Conservation (phyloP, 768 basidiomycete genomes). For the Pleurotus eryngii region DNA sequence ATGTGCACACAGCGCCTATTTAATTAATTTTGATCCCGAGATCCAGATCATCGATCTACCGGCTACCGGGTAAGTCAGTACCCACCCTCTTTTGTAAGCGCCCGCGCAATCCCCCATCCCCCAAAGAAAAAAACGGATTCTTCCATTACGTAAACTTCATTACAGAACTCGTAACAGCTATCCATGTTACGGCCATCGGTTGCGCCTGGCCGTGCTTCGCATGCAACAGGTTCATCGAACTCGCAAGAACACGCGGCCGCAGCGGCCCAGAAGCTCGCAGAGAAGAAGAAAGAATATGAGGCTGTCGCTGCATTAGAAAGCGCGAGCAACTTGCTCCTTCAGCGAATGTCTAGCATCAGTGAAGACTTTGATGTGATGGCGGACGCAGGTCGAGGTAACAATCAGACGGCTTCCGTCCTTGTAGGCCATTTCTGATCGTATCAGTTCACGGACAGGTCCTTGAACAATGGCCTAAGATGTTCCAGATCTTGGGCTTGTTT, state of each 20-base stretch:
- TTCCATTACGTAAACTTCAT: too few relatives aligned
- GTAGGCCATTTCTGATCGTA: conserved; percentile 1
- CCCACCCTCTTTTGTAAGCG: too few relatives aligned
- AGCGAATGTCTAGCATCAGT: conserved; percentile 64
- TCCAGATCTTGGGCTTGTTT: conserved; percentile 68
- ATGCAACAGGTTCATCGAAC: conserved; percentile 32
- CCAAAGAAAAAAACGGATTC: too few relatives aligned
- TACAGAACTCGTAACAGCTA: too few relatives aligned
- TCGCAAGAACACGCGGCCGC: conserved; percentile 43
- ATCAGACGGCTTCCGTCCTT: conserved; percentile 2
- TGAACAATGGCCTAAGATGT: conserved; percentile 83
- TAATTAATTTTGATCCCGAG: too few relatives aligned
- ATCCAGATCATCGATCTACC: too few relatives aligned
- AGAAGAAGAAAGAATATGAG: conserved; percentile 82
- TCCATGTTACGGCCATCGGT: conserved; percentile 53
- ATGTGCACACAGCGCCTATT: too few relatives aligned
- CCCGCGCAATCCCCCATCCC: too few relatives aligned
- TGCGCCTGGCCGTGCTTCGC: conserved; percentile 47
- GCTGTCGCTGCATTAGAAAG: conserved; percentile 70
- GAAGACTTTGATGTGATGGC: conserved; percentile 79
- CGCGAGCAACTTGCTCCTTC: conserved; percentile 58
- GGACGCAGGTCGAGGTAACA: conserved; percentile 63
- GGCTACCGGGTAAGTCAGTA: too few relatives aligned
- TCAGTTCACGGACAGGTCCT: conserved; percentile 75
- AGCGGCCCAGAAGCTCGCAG: conserved; percentile 52